Evolutionary conservation across 805 yeast species (phyloP).

Genomic region (Pichia pseudocactophila): DNA sequence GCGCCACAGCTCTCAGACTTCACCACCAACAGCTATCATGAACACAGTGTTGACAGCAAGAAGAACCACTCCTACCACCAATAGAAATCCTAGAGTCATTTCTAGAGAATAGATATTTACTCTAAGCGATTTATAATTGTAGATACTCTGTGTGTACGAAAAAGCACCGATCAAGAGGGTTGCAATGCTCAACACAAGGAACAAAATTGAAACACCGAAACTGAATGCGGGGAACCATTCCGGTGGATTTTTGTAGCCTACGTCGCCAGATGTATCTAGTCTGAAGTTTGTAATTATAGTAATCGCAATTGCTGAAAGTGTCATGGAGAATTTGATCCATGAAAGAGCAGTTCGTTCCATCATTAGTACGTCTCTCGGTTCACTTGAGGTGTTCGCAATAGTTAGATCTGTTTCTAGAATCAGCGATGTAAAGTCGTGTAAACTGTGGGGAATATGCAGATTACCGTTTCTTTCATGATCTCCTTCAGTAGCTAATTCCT

Average conservation of each 20-base stretch:
- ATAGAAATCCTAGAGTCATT: conserved; percentile 20
- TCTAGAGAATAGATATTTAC: conserved; percentile 31
- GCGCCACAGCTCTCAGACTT: neutral
- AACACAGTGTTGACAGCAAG: conserved; percentile 10
- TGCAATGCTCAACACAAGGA: conserved; percentile 31
- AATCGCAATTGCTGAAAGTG: conserved; percentile 38
- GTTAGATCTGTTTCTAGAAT: conserved; percentile 18
- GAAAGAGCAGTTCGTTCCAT: conserved; percentile 44
- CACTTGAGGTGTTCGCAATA: conserved; percentile 33
- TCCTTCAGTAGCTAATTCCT: neutral
- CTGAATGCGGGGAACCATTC: conserved; percentile 7
- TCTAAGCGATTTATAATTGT: conserved; percentile 34
- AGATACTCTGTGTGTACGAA: conserved; percentile 37
- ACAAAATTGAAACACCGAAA: conserved; percentile 26
- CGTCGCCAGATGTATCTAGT: conserved; percentile 28
- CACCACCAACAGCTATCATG: conserved; percentile 2
- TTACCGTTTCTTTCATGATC: neutral
- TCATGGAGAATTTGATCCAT: conserved; percentile 38
- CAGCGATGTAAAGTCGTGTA: conserved; percentile 1
- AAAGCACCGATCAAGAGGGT: conserved; percentile 31
- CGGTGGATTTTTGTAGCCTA: conserved; percentile 3
- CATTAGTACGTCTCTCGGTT: conserved; percentile 47
- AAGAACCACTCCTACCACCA: conserved; percentile 3
- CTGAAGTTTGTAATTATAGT: conserved; percentile 39
- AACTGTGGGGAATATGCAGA: neutral